Base-by-base conservation (phyloP, 306 rosid species). In the Cercis canadensis region DNA sequence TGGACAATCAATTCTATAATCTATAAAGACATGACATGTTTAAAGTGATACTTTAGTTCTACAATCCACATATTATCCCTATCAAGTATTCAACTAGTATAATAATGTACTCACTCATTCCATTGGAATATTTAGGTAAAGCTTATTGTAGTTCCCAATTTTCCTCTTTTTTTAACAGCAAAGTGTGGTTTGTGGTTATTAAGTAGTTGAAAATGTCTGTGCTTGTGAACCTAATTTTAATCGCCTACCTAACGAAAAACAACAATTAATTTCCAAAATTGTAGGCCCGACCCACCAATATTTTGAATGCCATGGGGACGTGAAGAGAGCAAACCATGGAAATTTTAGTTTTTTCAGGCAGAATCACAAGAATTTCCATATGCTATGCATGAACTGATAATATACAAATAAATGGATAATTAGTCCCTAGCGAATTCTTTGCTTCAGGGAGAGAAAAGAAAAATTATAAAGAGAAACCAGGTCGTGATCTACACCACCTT, bases 1-100 rank as follows among this genome's bases (percentile, higher is more conserved):
- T 39, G 11, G 39, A 65, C 39, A 57, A 79, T 79, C 75, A 41
- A 32, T 67, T 49, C 29, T 62, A 29, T 50, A 43, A 49, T 68
- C 71, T 61, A 17, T 64, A 39, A 73, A 11, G 29, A 41, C 39
- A 65, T 40, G 53, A 63, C 59, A 44, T 73, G 63, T 63, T 69
- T 16, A 67, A 60, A 82, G 73, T 53, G 75, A 78, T 55, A 57
- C 49, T 80, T 82, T 31, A 19, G 60, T 73, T 76, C 49, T 9
- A 43, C 53, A 65, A 77, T 57, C 74, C 66, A 71, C 53, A 47
- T 63, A 72, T 58, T 49, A 53, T 60, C 57, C 46, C 54, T 11
- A 15, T 44, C 32, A 67, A 62, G 18, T 62, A 65, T 49, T 61
- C 58, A 24, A 52, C 36, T 31, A 54, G 15, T 24, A 9, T 62